Evolutionary conservation across 2,329 filamentous ascomycete genomes (phyloP).

Genomic region (Cladosporium sp.): DNA sequence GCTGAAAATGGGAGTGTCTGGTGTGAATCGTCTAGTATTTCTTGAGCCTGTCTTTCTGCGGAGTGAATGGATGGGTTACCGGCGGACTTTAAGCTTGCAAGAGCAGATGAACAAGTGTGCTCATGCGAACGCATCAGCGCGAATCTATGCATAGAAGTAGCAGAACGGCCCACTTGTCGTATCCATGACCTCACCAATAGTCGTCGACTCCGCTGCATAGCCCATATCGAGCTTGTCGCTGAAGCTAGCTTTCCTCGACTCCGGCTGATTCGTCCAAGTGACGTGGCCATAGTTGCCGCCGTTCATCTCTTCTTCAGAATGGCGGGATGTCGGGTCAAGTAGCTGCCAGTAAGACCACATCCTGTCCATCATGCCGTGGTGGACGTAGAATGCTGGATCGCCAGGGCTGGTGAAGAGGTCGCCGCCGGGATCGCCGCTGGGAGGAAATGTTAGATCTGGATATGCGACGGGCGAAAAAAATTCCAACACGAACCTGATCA

Average conservation of each 20-base stretch:
- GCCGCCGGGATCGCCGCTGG: slow-evolving; percentile 41
- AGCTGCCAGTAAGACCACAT: slow-evolving; percentile 39
- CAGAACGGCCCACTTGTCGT: slow-evolving; percentile 49
- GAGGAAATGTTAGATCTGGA: neutral
- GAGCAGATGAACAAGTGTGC: neutral
- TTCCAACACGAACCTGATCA: slow-evolving; percentile 29
- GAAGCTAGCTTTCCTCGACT: slow-evolving; percentile 41
- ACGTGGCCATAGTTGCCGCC: slow-evolving; percentile 22
- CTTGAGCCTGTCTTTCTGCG: neutral
- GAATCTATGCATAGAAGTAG: slow-evolving; percentile 40
- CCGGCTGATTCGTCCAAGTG: slow-evolving; percentile 15
- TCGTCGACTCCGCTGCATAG: slow-evolving; percentile 14
- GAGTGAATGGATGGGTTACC: neutral
- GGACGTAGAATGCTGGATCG: slow-evolving; percentile 49
- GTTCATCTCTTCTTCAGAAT: slow-evolving; percentile 30
- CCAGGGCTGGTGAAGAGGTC: slow-evolving; percentile 45
- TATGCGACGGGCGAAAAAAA: too few species aligned
- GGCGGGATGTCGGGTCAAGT: slow-evolving; percentile 33
- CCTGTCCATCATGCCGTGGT: slow-evolving; percentile 49
- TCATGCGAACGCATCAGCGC: neutral
- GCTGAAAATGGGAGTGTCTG: neutral
- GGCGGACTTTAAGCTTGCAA: neutral
- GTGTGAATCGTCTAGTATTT: accelerated
- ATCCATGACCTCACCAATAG: slow-evolving; percentile 38
- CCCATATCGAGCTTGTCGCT: slow-evolving; percentile 43